Evolutionary conservation across 352 stramenopile genomes (phyloP), one percentile per base, ranked within the genome.

Genomic region (Globisporangium paroecandrum): DNA sequence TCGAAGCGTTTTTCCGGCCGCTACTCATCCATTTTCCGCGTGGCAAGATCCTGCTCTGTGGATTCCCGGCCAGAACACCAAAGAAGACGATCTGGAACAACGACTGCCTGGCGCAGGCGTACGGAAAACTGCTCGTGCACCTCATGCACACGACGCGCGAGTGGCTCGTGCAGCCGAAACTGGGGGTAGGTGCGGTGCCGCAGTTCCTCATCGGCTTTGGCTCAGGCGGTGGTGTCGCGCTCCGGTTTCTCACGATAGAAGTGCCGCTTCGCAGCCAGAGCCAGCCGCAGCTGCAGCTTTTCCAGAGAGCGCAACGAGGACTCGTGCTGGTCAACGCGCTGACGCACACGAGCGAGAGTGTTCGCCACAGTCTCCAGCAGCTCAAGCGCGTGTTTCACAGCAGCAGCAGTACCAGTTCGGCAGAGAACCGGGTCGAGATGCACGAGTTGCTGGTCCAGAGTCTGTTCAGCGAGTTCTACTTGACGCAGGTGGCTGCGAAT

Each of bases 121-220:
- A 91, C 60, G 66, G 64, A 4, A 75, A 77, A 46, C 57, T 94
- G 25, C 73, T 94, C 6, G 62, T 79, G 1, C 63, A 90, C 34
- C 62, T 92, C 41, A 77, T 86, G 65, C 69, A 71, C 15, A 76
- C 61, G 20, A 83, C 84, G 20, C 69, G 77, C 0, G 83, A 90
- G 43, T 94, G 86, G 84, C 80, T 89, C n/a, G 74, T 83, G 18
- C 84, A 94, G 65, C 86, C 86, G 9, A 93, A 89, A 38, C n/a
- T 82, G 22, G 86, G 84, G 4, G 34, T 87, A 12, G 86, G 73
- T 5, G 83, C 75, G 4, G 74, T 91, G 7, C 75, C 84, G 10
- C 83, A 94, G 69, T 89, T 89, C 63, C 68, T 93, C 10, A 20
- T 91, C 56, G 80, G 72, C 1, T 89, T 92, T 65, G 86, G 86